Conservation (phyloP, 2,329 filamentous ascomycete species). For the Nemania bipapillata region DNA sequence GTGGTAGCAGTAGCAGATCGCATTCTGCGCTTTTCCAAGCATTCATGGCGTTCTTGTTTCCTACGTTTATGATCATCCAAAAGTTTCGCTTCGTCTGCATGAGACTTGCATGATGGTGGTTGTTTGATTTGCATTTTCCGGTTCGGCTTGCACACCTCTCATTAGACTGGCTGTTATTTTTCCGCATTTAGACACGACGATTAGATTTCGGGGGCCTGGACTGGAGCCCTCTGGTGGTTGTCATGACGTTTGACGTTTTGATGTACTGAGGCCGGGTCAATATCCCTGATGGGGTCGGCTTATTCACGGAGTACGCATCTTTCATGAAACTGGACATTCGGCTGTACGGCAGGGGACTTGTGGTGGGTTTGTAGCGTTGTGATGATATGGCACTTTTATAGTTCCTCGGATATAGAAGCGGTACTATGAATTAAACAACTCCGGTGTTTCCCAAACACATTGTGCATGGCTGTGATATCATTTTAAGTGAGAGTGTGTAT, state of each 20-base stretch:
- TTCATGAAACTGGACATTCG: constrained; percentile 47
- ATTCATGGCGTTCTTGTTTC: constrained; percentile 48
- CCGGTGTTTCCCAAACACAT: constrained; percentile 13
- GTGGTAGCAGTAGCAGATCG: constrained; percentile 28
- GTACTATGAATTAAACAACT: constrained; percentile 39
- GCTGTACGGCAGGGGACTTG: constrained; percentile 39
- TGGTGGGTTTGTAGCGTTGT: constrained; percentile 41
- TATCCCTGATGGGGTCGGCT: constrained; percentile 37
- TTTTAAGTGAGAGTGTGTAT: background rate
- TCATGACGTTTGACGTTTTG: constrained; percentile 49
- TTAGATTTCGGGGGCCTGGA: constrained; percentile 48
- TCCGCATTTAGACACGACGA: constrained; percentile 52
- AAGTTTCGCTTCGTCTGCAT: constrained; percentile 52
- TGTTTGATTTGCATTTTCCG: constrained; percentile 53
- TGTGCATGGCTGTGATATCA: background rate
- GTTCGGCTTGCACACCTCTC: constrained; percentile 48
- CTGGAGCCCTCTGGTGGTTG: constrained; percentile 43
- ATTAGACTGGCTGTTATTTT: constrained; percentile 52
- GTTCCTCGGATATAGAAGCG: constrained; percentile 41
- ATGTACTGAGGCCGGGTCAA: constrained; percentile 37
- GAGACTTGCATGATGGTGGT: constrained; percentile 50
- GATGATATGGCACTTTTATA: constrained; percentile 39
- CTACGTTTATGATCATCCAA: constrained; percentile 47
- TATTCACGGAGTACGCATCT: constrained; percentile 43
- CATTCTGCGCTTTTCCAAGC: constrained; percentile 41